Conservation (phyloP, 2,329 filamentous ascomycete genomes). For the Fusarium sambucinum region DNA sequence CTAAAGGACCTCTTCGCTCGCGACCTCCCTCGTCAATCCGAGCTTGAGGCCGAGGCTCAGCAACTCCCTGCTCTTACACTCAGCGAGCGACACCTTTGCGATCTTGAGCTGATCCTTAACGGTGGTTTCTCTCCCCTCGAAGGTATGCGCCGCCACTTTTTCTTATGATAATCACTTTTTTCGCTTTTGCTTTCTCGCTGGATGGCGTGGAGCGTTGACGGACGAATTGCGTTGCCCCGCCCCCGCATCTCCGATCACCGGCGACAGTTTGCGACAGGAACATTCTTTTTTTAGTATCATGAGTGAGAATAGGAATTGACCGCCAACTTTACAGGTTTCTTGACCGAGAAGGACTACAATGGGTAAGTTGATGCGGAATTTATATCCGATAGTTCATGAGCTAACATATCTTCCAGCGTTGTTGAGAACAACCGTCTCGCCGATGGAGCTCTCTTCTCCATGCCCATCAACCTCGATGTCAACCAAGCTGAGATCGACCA, state of each 20-base stretch:
- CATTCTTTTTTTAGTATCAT: neutral
- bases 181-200: conserved; percentile 7
- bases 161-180: neutral
- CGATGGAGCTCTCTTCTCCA: conserved; percentile 92
- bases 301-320: conserved; percentile 28
- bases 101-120: conserved; percentile 96
- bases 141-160: conserved; percentile 68
- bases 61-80: conserved; percentile 85
- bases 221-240: conserved; percentile 33
- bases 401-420: conserved; percentile 70
- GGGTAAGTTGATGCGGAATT: conserved; percentile 67
- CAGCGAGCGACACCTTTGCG: conserved; percentile 94
- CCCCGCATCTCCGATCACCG: conserved; percentile 42
- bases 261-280: conserved; percentile 19
- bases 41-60: conserved; percentile 88
- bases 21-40: conserved; percentile 83
- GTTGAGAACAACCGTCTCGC: conserved; percentile 88
- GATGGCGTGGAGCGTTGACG: conserved; percentile 31
- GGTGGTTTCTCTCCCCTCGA: conserved; percentile 98
- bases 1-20: conserved; percentile 98
- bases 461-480: conserved; percentile 95
- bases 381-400: neutral
- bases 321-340: conserved; percentile 75
- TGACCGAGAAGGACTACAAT: conserved; percentile 97
- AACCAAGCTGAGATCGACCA: conserved; percentile 79